Evolutionary conservation across 2,329 filamentous ascomycete genomes (phyloP).

Genomic region (Davidsoniella virescens): DNA sequence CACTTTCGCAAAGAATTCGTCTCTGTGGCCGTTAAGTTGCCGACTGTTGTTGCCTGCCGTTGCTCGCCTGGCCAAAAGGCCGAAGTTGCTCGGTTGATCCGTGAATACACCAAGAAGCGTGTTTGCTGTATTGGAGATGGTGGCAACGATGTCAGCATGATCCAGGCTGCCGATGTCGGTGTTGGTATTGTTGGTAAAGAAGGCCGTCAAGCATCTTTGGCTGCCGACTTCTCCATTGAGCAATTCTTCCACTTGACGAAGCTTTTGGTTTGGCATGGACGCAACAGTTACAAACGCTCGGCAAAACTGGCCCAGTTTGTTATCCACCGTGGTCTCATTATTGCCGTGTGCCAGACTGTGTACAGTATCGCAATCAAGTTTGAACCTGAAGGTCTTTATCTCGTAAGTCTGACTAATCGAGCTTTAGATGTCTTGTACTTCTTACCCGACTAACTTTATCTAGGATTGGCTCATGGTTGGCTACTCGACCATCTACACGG

Average conservation of each 20-base stretch:
- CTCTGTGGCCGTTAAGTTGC: slow-evolving; percentile 68
- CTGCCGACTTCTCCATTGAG: slow-evolving; percentile 90
- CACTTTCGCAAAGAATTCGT: slow-evolving; percentile 79
- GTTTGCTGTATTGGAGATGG: slow-evolving; percentile 97
- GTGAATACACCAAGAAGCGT: slow-evolving; percentile 79
- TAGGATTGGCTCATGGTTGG: slow-evolving; percentile 90
- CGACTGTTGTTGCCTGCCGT: slow-evolving; percentile 86
- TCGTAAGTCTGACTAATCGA: slow-evolving; percentile 25
- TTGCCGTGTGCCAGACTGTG: slow-evolving; percentile 91
- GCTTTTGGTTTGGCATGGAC: slow-evolving; percentile 94
- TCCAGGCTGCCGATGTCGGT: slow-evolving; percentile 92
- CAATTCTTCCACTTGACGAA: slow-evolving; percentile 94
- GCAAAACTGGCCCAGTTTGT: slow-evolving; percentile 96
- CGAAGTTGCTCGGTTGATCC: slow-evolving; percentile 80
- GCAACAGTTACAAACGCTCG: slow-evolving; percentile 90
- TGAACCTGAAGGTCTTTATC: slow-evolving; percentile 87
- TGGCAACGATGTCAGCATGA: slow-evolving; percentile 98
- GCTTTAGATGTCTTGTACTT: not conserved
- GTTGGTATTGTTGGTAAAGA: slow-evolving; percentile 98
- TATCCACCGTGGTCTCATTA: slow-evolving; percentile 91
- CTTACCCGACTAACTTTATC: not conserved
- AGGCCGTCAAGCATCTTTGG: slow-evolving; percentile 82
- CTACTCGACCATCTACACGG: slow-evolving; percentile 92
- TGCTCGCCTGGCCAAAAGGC: slow-evolving; percentile 97
- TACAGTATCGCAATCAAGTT: slow-evolving; percentile 88